Evolutionary conservation across 371 early-diverging fungal genomes (phyloP), one percentile per base, ranked within the genome.

Genomic region (Haplosporangium sp.): DNA sequence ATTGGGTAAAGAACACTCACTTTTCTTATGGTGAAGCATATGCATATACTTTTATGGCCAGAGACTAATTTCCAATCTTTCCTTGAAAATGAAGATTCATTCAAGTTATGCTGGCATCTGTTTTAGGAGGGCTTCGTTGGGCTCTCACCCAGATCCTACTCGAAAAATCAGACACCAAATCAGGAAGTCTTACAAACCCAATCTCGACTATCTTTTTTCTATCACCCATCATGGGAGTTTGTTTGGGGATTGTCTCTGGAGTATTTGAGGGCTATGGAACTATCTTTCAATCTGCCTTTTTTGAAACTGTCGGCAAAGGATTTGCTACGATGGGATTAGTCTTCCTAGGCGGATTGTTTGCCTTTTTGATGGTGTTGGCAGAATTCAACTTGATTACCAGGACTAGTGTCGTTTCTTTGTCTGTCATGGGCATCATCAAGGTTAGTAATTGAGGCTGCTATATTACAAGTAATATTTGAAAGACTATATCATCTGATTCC

Each of bases 191-290:
- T 83, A 85, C 86, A 65, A 91, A 92, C 75, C 94, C 94, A 3
- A 71, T 94, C n/a, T 91, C 92, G 37, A 90, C 93, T 61, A 94
- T 94, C 65, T 88, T 91, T 63, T 91, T 89, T 66, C 77, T 94
- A 20, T 90, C 92, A 0, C 96, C 96, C 19, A 85, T 94, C 48
- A 92, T 95, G 83, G 92, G 91, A 7, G 40, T 89, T 8, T 86
- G 89, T 58, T 86, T 95, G 38, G 63, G 93, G 6, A 63, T 89
- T 5, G 86, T 92, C 13, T 91, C 94, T 8, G 85, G 88, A 2
- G 56, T 88, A 45, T 87, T 94, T 37, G 92, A 93, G 69, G 90
- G 90, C 0, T 90, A 84, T 60, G 74, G 86, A 8, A 89, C 90
- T 2, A 74, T 86, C 47, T 85, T 85, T 42, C 44, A 71, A 11